These are phyloP conservation scores for Gentiana dahurica DNA, from an alignment of 257 asterid genomes.

Conservation along the genomic window DNA sequence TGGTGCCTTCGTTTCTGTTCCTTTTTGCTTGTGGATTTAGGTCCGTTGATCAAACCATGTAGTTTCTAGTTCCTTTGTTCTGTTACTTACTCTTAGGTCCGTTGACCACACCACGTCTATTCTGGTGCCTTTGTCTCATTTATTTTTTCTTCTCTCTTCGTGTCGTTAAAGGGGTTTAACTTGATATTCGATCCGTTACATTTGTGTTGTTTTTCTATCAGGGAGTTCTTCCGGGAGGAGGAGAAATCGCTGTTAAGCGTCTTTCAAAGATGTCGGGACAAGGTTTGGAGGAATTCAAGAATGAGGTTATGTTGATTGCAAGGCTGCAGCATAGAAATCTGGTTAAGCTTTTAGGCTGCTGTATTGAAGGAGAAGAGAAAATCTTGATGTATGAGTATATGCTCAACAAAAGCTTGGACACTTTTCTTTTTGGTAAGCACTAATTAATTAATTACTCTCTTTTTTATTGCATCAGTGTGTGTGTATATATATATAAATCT, in stretches of 20 bases:
- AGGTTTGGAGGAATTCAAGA: constrained; percentile 75
- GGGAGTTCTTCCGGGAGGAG: constrained; percentile 61
- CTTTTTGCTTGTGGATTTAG: too few relatives aligned
- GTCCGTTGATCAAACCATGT: too few relatives aligned
- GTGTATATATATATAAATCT: too few relatives aligned
- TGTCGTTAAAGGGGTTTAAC: too few relatives aligned
- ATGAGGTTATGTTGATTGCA: constrained; percentile 65
- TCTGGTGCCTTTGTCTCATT: too few relatives aligned
- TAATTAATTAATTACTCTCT: not conserved
- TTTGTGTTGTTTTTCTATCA: constrained; percentile 10
- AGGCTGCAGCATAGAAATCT: constrained; percentile 78
- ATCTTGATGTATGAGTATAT: constrained; percentile 72
- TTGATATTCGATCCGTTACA: too few relatives aligned
- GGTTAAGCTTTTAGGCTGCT: constrained; percentile 74
- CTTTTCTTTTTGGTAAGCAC: constrained; percentile 56
- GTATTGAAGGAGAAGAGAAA: constrained; percentile 74
- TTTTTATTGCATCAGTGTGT: not conserved
- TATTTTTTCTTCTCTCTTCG: too few relatives aligned
- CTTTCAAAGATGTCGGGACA: constrained; percentile 68
- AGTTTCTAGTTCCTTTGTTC: too few relatives aligned
- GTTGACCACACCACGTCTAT: too few relatives aligned
- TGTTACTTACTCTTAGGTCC: too few relatives aligned
- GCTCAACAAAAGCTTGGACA: constrained; percentile 85
- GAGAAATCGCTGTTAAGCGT: constrained; percentile 73
- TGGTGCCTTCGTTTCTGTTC: too few relatives aligned